Evolutionary conservation across 176 grass and related monocot species (phyloP), one percentile per base, ranked within the genome.

Genomic region (Musa itinerans): DNA sequence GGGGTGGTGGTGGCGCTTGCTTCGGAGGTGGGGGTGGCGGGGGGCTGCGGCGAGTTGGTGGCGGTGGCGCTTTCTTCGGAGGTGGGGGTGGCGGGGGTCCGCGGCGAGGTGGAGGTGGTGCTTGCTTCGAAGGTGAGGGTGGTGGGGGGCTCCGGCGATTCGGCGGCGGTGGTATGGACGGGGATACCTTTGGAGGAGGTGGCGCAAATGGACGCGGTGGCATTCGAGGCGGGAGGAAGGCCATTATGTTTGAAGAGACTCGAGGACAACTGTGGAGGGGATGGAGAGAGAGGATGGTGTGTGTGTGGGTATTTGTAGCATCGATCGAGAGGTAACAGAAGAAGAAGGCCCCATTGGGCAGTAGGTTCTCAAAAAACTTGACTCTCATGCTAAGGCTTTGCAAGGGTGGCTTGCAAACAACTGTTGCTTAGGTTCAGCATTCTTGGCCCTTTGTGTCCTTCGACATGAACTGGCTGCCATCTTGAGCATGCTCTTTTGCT

Each of bases 311-410:
- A 63, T 72, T 75, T 73, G 59, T 74, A 64, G 69, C 76, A 43
- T 43, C 34, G 34, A 43, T 6, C 34, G 4, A 6, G 29, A 5
- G 29, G 0, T 34, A 0, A 34, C 29, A 5, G 34, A 43, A 43
- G 34, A 43, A 6, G 34, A 43, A 43, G 34, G 3, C 0, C 4
- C 4, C 3, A 43, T 43, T 26, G 26, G 26, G 26, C 26, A 43
- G 4, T 43, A 43, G 34, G 4, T 43, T 43, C 0, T 0, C 34
- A 43, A 43, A 43, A 43, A 4, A 65, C 86, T 91, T 95, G 77
- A 78, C 88, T 96, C 88, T 65, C 69, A 86, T 88, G 76, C 88
- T 81, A 96, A 83, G 88, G 65, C 74, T 88, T 74, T 54, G 34
- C 34, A 43, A 43, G 4, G 34, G 34, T 43, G 34, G 34, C 34